Evolutionary conservation across 106 monocot species (phyloP).

Genomic region (Agapanthus africanus): DNA sequence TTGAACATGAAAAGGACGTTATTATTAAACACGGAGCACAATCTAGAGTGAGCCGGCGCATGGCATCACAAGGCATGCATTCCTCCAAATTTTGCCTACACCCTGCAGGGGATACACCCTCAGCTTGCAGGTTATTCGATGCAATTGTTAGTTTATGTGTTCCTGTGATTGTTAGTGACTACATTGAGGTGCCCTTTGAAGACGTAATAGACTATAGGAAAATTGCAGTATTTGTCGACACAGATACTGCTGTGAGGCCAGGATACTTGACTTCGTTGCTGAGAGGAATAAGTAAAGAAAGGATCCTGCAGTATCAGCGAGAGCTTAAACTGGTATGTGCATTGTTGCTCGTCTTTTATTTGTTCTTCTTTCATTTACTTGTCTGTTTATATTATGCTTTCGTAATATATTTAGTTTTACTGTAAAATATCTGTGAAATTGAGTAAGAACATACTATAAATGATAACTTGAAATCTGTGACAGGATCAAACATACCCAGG

Average conservation of each 20-base stretch:
- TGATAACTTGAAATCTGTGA: not conserved
- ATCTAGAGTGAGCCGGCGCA: conserved; percentile 75
- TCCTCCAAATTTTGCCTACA: conserved; percentile 85
- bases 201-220: conserved; percentile 77
- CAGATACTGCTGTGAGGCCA: conserved; percentile 45
- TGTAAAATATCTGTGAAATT: not conserved
- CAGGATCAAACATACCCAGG: not conserved
- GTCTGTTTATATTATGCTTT: conserved; percentile 2
- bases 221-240: conserved; percentile 71
- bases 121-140: conserved; percentile 84
- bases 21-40: conserved; percentile 82
- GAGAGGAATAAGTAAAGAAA: conserved; percentile 31
- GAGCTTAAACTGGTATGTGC: conserved; percentile 63
- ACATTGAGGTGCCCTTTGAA: conserved; percentile 85
- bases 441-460: not conserved
- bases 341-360: no score
- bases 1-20: conserved; percentile 64
- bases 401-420: not conserved
- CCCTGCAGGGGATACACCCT: conserved; percentile 93
- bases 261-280: conserved; percentile 43
- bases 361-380: not conserved
- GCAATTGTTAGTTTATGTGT: conserved; percentile 86
- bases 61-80: conserved; percentile 79
- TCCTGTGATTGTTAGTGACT: conserved; percentile 84
- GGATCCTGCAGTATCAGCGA: conserved; percentile 60